Conservation (phyloP, 192 early-diverging fungal genomes). For the Backusella circina region DNA sequence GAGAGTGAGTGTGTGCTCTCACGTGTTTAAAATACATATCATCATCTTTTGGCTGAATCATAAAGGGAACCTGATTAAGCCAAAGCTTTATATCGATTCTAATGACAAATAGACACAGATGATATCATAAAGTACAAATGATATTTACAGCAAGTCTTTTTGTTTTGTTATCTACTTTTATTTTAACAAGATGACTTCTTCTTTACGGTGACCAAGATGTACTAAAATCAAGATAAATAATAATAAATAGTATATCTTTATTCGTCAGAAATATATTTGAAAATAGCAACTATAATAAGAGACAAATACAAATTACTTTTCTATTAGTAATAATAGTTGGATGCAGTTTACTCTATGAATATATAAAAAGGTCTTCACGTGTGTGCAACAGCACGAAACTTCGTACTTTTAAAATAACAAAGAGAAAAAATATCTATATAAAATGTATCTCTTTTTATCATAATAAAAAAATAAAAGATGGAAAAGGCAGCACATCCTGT, state of each 20-base stretch:
- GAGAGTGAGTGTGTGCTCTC: no score
- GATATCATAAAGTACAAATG: no score
- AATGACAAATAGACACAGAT: no score
- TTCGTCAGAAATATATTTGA: not conserved
- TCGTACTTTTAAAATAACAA: not conserved
- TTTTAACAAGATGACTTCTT: not conserved
- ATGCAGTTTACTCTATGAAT: no score
- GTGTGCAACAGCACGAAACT: not conserved
- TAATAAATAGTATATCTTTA: not conserved
- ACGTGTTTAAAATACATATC: no score
- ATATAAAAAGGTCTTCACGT: not conserved
- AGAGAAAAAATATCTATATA: not conserved
- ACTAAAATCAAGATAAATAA: not conserved
- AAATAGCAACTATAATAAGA: no score
- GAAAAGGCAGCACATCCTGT: slow-evolving; percentile 2
- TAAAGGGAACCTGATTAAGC: no score
- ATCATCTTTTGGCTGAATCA: no score
- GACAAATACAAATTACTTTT: no score
- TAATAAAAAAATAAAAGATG: not conserved
- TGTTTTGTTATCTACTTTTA: not conserved
- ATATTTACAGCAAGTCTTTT: no score
- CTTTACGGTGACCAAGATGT: not conserved
- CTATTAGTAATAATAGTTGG: no score
- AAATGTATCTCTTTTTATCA: not conserved
- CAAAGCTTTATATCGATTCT: no score